Evolutionary conservation across 176 grass and related monocot species (phyloP).

Genomic region (Poa annua): DNA sequence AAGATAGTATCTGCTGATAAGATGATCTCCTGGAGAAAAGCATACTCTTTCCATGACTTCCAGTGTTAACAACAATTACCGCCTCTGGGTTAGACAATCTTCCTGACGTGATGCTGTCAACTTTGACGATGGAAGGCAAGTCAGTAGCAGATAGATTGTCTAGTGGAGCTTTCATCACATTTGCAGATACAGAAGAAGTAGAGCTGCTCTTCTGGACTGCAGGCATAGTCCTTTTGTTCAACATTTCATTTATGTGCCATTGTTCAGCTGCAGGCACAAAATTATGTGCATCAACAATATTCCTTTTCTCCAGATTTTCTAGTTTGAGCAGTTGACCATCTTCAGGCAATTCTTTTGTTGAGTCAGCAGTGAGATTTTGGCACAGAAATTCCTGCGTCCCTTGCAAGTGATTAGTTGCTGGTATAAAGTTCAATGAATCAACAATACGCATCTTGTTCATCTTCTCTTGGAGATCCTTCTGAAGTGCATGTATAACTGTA

Average conservation of each 20-base stretch:
- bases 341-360: constrained; percentile 8
- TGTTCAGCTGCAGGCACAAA: constrained; percentile 40
- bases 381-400: constrained; percentile 35
- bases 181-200: constrained; percentile 66
- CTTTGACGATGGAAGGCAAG: constrained; percentile 42
- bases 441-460: constrained; percentile 56
- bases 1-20: constrained; percentile 88
- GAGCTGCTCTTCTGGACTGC: constrained; percentile 54
- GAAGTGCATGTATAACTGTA: constrained; percentile 48
- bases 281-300: constrained; percentile 39
- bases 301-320: constrained; percentile 36
- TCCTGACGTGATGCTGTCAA: constrained; percentile 37
- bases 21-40: constrained; percentile 80
- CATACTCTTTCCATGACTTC: constrained; percentile 73
- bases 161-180: constrained; percentile 44
- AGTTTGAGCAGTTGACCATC: constrained; percentile 34
- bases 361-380: constrained; percentile 39
- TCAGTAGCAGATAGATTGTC: constrained; percentile 49
- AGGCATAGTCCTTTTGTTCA: constrained; percentile 38
- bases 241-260: constrained; percentile 7
- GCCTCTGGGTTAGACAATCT: constrained; percentile 48
- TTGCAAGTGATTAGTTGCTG: constrained; percentile 39
- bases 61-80: constrained; percentile 87
- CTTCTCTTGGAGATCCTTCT: constrained; percentile 62
- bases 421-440: constrained; percentile 57